Evolutionary conservation across 305 asterid genomes (phyloP).

Genomic region (Fraxinus latifolia): DNA sequence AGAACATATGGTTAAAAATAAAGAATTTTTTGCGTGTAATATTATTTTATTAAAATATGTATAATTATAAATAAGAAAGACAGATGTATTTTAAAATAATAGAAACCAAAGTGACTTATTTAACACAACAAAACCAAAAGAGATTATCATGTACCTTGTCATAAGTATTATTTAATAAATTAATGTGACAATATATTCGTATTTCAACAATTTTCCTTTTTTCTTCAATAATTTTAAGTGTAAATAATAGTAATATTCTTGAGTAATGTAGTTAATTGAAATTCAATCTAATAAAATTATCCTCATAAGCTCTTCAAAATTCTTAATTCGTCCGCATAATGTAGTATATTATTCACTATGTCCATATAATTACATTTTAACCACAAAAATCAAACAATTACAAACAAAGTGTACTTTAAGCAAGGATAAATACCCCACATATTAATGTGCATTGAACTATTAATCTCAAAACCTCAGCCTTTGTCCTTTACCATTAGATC

Average conservation of each 20-base stretch:
- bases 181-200: not conserved
- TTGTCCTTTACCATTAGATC: not conserved
- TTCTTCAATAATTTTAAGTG: too few relatives aligned
- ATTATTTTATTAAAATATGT: too few relatives aligned
- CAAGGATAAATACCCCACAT: not conserved
- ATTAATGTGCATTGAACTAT: not conserved
- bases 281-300: not conserved
- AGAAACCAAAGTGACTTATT: too few relatives aligned
- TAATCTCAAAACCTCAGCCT: constrained; percentile 1
- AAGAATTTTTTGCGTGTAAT: too few relatives aligned
- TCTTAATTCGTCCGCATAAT: not conserved
- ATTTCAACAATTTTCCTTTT: not conserved
- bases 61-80: too few relatives aligned
- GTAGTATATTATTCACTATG: not conserved
- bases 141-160: not conserved
- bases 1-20: too few relatives aligned
- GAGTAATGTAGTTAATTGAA: too few relatives aligned
- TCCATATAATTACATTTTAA: not conserved
- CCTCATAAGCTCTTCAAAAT: not conserved
- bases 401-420: not conserved
- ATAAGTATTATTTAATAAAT: too few relatives aligned
- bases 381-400: not conserved
- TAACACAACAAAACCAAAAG: not conserved
- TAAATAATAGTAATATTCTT: not conserved
- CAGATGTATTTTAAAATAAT: too few relatives aligned